A percentile compares a stretch with the other conserved stretches of the same genome.
Conservation (phyloP, 768 basidiomycete genomes). For the Trametes meyenii region DNA sequence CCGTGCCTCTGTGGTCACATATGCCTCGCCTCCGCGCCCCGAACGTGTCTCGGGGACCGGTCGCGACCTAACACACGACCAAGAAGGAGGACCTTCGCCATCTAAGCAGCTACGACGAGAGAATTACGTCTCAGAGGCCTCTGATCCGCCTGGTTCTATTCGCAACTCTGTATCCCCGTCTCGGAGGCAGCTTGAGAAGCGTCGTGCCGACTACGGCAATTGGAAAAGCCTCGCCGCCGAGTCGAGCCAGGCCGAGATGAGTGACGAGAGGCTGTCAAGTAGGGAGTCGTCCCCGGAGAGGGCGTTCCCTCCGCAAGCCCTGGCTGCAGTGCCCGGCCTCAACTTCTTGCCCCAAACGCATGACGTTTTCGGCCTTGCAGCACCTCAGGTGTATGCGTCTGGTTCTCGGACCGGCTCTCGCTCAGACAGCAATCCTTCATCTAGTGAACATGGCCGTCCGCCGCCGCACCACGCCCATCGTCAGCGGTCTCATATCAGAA, state of each 20-base stretch:
- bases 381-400: background rate
- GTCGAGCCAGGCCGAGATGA: constrained; percentile 19
- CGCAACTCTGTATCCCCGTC: background rate
- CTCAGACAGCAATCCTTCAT: background rate
- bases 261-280: constrained; percentile 6
- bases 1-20: constrained; percentile 8
- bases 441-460: background rate
- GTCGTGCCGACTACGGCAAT: constrained; percentile 17
- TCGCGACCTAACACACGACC: background rate
- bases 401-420: background rate
- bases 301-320: background rate
- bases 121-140: background rate
- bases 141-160: constrained; percentile 1
- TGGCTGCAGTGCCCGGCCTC: background rate
- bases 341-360: background rate
- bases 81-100: background rate
- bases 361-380: background rate
- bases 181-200: background rate
- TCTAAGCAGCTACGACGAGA: background rate
- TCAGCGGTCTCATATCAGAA: background rate
- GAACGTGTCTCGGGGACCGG: background rate
- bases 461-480: background rate
- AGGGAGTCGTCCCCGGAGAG: constrained; percentile 14
- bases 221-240: constrained; percentile 14
- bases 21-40: constrained; percentile 3